Evolutionary conservation across 169 alveolate species (phyloP), one percentile per base, ranked within the genome.

Genomic region (Plasmodium sp.): DNA sequence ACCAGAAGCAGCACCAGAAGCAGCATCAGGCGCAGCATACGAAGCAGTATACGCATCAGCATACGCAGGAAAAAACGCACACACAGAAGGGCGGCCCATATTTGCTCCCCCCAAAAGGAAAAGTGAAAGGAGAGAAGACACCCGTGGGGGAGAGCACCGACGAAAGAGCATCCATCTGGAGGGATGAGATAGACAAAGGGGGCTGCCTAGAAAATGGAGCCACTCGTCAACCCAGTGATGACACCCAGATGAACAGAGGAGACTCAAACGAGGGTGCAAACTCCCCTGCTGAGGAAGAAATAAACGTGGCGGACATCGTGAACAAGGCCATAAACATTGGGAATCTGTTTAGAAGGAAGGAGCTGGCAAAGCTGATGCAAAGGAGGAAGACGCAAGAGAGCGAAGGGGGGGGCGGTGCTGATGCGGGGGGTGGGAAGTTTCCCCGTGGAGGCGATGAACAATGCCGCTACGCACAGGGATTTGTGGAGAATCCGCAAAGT

Each of bases 301-400:
- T 86, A 79, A 88, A 88, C 6, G 56, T 88, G 12, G 80, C 27
- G 0, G 75, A 88, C 5, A 88, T 88, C 80, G 22, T 88, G 18
- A 88, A 81, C 3, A 88, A 88, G 54, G 94, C 94, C 72, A 79
- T 88, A 88, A 58, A 48, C 12, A 88, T 88, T 16, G 90, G 94
- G 4, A 74, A 88, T 43, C 33, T 88, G 33, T 43, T 88, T 51
- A 79, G 74, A 88, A 77, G 73, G 54, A 80, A 41, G 14, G 83
- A 58, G 12, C 27, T 88, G 41, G 43, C 12, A 62, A 88, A 58
- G 72, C 51, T 88, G 34, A 22, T 67, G 33, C 81, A 88, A 85
- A 22, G 18, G 34, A 77, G 43, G 43, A 72, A 51, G 56, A 12
- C 41, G 43, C 22, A 48, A 51, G 80, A 18, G 41, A 5, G 43